Conservation (phyloP, 208 protist genomes). For the Wallacemonas sp. region DNA sequence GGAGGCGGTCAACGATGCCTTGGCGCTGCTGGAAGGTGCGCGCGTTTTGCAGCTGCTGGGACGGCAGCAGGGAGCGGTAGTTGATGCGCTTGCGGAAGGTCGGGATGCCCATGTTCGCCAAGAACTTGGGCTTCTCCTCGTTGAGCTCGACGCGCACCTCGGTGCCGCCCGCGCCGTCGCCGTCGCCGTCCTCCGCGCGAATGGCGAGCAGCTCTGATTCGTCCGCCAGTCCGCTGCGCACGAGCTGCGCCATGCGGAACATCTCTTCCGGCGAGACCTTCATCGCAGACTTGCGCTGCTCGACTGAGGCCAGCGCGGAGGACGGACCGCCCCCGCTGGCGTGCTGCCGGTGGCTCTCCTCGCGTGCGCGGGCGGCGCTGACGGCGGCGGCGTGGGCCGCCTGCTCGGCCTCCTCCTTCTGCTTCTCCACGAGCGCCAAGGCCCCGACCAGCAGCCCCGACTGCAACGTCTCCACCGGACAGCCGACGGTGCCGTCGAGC, state of each 20-base stretch:
- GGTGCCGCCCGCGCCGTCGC: slow-evolving; percentile 31
- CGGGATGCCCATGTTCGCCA: slow-evolving; percentile 61
- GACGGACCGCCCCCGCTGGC: slow-evolving; percentile 25
- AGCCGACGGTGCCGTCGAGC: slow-evolving; percentile 47
- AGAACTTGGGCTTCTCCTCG: slow-evolving; percentile 80
- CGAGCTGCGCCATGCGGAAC: slow-evolving; percentile 86
- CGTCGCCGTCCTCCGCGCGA: slow-evolving; percentile 67
- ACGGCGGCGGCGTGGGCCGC: slow-evolving; percentile 27
- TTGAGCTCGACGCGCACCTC: slow-evolving; percentile 79
- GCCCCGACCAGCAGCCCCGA: slow-evolving; percentile 66
- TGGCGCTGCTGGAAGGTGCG: slow-evolving; percentile 83
- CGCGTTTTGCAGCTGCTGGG: slow-evolving; percentile 76
- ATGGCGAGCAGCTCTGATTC: slow-evolving; percentile 78
- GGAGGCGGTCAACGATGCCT: slow-evolving; percentile 66
- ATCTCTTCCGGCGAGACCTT: slow-evolving; percentile 86
- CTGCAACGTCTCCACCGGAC: slow-evolving; percentile 29
- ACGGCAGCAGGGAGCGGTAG: slow-evolving; percentile 78
- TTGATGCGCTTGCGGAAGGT: slow-evolving; percentile 72
- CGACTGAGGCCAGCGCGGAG: slow-evolving; percentile 41
- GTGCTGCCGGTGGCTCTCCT: slow-evolving; percentile 38
- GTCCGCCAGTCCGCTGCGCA: slow-evolving; percentile 80
- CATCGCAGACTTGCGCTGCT: slow-evolving; percentile 66
- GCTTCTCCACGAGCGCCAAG: slow-evolving; percentile 57
- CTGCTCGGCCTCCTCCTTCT: slow-evolving; percentile 44
- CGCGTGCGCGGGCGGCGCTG: slow-evolving; percentile 31